Evolutionary conservation across 2,329 filamentous ascomycete genomes (phyloP), one percentile per base, ranked within the genome.

Genomic region (Aspergillus novofumigatus): DNA sequence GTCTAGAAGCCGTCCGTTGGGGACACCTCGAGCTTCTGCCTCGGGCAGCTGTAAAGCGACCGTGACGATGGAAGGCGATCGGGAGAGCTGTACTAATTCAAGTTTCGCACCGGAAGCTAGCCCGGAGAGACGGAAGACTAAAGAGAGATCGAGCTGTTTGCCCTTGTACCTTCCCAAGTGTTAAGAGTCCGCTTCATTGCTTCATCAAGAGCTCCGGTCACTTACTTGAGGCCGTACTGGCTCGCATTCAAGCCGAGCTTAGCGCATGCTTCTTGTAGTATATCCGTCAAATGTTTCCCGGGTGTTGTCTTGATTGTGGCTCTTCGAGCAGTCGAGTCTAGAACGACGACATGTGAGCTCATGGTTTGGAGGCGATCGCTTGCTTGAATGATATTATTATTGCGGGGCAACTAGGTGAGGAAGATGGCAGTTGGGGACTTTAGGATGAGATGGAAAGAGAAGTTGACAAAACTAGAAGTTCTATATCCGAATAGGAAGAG

Each of bases 311-410:
- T 96, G 74, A 99, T 81, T 45, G 85, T 89, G 52, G 87, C 84
- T 66, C 91, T 85, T 64, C 89, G 87, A 65, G 92, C 83, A 65
- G 90, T 86, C 42, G 88, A 86, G 72, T 93, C 88, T 63, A 96
- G 87, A 53, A 97, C 91, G 65, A 92, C 88, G 57, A 97, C 91
- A 72, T 94, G 89, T 53, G 92, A 89, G 63, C 91, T 86, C 91
- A 96, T 96, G 63, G 61, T 78, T 65, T 38, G 35, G 26, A 60
- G 53, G 44, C 21, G 44, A 54, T 25, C 28, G 29, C 50, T 21
- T 41, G 48, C 41, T 51, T 54, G 28, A 32, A 58, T 14, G 44
- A 47, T 47, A 23, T 23, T 47, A 38, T 38, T 58, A 64, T 61
- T 64, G 65, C 63, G 63, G 66, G 59, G 60, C 60, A 54, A 49